Conservation (phyloP, 2,329 filamentous ascomycete species). For the Alternaria sp. region DNA sequence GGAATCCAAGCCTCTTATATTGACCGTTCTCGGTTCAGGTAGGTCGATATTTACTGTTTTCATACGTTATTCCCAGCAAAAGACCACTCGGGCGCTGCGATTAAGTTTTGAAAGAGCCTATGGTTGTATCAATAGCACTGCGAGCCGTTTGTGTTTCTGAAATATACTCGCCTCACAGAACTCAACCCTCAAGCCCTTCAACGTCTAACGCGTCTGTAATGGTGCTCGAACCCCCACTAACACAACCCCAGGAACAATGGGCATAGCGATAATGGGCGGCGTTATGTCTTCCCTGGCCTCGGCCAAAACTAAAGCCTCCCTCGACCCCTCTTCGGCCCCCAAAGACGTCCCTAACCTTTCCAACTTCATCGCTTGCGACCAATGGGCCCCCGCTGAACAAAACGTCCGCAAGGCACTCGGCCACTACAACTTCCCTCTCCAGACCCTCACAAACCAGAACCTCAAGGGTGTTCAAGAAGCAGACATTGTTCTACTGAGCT, state of each 20-base stretch:
- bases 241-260: conserved; percentile 74
- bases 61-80: conserved; percentile 2
- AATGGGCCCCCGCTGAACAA: conserved; percentile 72
- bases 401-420: conserved; percentile 72
- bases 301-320: conserved; percentile 39
- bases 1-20: conserved; percentile 64
- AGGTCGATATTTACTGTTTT: conserved; percentile 53
- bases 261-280: conserved; percentile 82
- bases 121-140: neutral
- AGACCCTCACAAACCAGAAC: conserved; percentile 76
- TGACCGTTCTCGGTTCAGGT: conserved; percentile 86
- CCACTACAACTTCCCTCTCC: conserved; percentile 68
- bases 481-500: conserved; percentile 78
- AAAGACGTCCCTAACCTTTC: conserved; percentile 61
- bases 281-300: conserved; percentile 75
- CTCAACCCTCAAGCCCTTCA: neutral
- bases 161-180: no score
- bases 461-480: conserved; percentile 70
- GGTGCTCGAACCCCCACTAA: neutral
- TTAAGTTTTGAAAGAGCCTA: neutral
- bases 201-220: neutral
- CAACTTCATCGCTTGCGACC: conserved; percentile 83
- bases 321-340: conserved; percentile 53
- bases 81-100: neutral
- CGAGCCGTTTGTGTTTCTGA: neutral